phyloP scores from a whole-genome alignment of 179 eudicot genomes.

The Beta corolliflora region DNA sequence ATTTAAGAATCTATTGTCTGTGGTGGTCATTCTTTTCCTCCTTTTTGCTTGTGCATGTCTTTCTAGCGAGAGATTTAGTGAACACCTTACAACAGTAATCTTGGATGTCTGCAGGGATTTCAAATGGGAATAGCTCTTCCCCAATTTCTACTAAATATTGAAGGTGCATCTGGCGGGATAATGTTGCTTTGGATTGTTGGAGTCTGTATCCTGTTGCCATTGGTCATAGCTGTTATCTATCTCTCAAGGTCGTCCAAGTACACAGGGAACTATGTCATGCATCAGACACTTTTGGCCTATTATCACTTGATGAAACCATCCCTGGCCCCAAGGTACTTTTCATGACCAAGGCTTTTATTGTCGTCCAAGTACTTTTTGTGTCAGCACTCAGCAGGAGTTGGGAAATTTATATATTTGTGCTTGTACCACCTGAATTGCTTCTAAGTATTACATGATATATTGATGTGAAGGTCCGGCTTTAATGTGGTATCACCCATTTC shows the following conservation, averaged over 20 bases:
- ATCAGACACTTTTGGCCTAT: constrained; percentile 73
- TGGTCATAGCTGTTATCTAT: constrained; percentile 77
- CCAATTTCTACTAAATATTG: constrained; percentile 73
- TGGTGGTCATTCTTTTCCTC: neutral
- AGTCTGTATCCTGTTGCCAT: constrained; percentile 78
- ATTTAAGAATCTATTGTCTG: neutral
- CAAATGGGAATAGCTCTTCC: constrained; percentile 99
- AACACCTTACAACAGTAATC: neutral
- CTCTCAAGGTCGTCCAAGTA: constrained; percentile 80
- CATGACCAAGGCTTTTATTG: neutral
- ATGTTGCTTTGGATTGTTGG: constrained; percentile 86
- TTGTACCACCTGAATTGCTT: no score
- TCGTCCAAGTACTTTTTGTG: neutral
- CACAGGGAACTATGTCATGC: constrained; percentile 90
- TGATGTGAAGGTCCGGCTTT: no score
- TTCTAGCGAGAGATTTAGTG: neutral
- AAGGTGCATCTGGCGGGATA: constrained; percentile 89
- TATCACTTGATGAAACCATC: constrained; percentile 85
- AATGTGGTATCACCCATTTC: no score
- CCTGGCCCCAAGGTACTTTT: constrained; percentile 75
- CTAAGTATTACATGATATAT: no score
- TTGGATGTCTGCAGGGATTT: constrained; percentile 58
- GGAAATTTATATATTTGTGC: neutral
- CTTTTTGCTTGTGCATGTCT: neutral
- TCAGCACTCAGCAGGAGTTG: neutral